A percentile compares a stretch with the other conserved stretches of the same genome.
Evolutionary conservation across 2,329 filamentous ascomycete species (phyloP).

Genomic region (Aspergillus pseudoterreus): DNA sequence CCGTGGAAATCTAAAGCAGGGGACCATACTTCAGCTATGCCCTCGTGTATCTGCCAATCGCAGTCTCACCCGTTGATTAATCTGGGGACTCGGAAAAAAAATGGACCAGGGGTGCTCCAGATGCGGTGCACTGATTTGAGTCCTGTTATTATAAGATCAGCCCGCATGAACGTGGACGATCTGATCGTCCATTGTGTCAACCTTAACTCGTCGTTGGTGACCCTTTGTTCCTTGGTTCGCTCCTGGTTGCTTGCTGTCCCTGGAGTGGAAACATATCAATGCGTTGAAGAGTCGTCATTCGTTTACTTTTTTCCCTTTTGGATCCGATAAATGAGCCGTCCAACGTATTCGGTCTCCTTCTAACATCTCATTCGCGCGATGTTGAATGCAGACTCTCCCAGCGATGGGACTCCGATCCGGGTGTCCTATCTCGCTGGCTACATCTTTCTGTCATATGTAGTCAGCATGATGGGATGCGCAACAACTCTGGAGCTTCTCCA

Average conservation of each 20-base stretch:
- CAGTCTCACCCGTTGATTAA: background rate
- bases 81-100: constrained; percentile 3
- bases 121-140: background rate
- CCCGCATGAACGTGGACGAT: constrained; percentile 1
- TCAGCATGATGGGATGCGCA: constrained; percentile 71
- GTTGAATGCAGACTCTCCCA: constrained; percentile 10
- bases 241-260: background rate
- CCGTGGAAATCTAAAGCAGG: constrained; percentile 4
- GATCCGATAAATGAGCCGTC: background rate
- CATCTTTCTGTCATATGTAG: constrained; percentile 63
- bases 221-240: background rate
- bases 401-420: constrained; percentile 7
- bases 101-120: background rate
- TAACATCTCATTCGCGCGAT: constrained; percentile 14
- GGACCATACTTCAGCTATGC: background rate
- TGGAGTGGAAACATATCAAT: background rate
- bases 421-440: constrained; percentile 53
- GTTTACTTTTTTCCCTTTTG: background rate
- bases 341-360: background rate
- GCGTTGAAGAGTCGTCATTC: background rate
- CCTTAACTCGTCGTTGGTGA: background rate
- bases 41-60: constrained; percentile 5
- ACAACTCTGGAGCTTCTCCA: constrained; percentile 82
- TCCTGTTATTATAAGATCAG: background rate
- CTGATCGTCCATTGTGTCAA: constrained; percentile 1